Percentiles rank a stretch among this genome's conserved stretches.
Conservation (phyloP, 2,329 filamentous ascomycete genomes). For the Xylariaceae sp. region DNA sequence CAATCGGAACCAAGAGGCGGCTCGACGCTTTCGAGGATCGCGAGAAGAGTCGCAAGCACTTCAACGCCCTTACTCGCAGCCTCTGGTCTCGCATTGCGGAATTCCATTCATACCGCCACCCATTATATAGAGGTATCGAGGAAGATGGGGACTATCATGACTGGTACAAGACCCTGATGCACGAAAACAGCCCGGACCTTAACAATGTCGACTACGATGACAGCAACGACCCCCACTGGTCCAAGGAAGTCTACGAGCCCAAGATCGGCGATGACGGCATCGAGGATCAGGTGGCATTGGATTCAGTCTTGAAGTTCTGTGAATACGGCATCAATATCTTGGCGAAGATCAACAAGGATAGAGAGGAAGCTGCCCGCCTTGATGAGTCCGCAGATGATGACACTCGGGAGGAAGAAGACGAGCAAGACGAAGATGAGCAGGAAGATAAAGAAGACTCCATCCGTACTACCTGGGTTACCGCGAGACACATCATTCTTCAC, state of each 20-base stretch:
- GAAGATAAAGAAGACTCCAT: neutral
- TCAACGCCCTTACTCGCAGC: neutral
- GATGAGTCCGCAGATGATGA: neutral
- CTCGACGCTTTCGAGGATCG: neutral
- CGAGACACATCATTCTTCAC: no score
- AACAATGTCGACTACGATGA: neutral
- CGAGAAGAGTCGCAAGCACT: neutral
- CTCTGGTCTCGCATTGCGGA: neutral
- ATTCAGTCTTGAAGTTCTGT: conserved; percentile 17
- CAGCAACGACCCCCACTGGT: neutral
- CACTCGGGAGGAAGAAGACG: neutral
- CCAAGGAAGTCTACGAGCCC: conserved; percentile 19
- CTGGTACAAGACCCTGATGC: neutral
- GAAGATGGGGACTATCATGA: neutral
- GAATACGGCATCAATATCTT: conserved; percentile 1
- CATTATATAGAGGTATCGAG: neutral
- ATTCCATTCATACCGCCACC: neutral
- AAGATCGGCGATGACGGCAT: conserved; percentile 27
- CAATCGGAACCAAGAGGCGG: neutral
- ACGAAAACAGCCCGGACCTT: neutral
- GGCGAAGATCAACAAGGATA: neutral
- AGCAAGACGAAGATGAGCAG: neutral
- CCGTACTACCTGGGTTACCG: neutral
- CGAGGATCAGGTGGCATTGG: conserved; percentile 21
- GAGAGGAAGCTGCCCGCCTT: neutral